Percentiles rank a stretch among this genome's conserved stretches.
Conservation (phyloP, 257 asterid species). For the Parsonsia alboflavescens region DNA sequence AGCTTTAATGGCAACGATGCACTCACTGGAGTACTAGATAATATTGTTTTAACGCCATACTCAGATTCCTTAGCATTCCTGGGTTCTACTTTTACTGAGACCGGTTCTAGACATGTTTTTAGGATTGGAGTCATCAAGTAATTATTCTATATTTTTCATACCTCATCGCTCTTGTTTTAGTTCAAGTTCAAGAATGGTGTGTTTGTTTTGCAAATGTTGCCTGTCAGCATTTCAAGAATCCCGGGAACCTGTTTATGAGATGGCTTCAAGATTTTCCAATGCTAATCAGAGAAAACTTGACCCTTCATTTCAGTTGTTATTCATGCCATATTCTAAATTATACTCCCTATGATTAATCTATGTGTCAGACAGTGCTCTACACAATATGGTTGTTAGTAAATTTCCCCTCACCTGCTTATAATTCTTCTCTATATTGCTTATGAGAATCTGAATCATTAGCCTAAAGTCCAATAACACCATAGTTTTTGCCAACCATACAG, state of each 20-base stretch:
- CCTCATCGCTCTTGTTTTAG: background rate
- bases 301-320: background rate
- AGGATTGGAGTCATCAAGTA: constrained; percentile 50
- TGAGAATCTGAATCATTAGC: no score
- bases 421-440: background rate
- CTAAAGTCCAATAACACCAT: background rate
- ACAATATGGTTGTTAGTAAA: background rate
- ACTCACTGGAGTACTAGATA: constrained; percentile 34
- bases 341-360: background rate
- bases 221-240: background rate
- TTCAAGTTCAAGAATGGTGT: background rate
- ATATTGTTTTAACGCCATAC: constrained; percentile 38
- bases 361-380: background rate
- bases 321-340: background rate
- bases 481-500: constrained; percentile 17
- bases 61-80: constrained; percentile 45
- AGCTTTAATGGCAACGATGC: constrained; percentile 47
- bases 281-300: background rate
- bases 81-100: constrained; percentile 31
- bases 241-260: background rate
- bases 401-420: background rate
- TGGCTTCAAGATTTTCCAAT: background rate
- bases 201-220: background rate
- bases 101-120: constrained; percentile 43
- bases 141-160: background rate